Base-by-base conservation (phyloP, 2,329 filamentous ascomycete species). In the Colletotrichum spinosum region DNA sequence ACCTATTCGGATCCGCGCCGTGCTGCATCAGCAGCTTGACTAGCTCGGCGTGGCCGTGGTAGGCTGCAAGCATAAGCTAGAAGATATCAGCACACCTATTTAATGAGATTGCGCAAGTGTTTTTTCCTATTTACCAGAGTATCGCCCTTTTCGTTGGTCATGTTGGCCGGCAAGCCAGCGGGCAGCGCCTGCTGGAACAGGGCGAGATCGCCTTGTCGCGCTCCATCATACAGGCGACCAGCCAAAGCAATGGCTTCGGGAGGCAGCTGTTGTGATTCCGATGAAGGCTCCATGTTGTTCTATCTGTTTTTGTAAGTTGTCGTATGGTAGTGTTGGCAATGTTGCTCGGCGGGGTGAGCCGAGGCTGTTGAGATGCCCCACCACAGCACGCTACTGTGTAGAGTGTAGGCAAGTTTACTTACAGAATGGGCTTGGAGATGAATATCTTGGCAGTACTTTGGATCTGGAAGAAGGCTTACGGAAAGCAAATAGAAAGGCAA, bases 91-190 rank as follows among this genome's bases (percentile, higher is more conserved):
- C 25, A 25, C 3, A 25, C 25, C 2, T 5, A 25, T 25, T 25
- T 25, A 1, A 5, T 25, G 25, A 25, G 25, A 25, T 25, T 25
- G 4, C 25, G 25, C 25, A 4, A 25, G 25, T 25, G 1, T 25
- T 1, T 25, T 25, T 11, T 12, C 12, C 6, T 38, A 69, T 81
- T 48, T 80, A 88, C 86, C 66, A 93, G 76, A n/a, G 86, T 91
- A 73, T 93, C 90, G 53, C 90, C 91, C 68, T 91, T 90, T 54
- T 90, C 85, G 71, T 93, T 92, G 25, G 89, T 92, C 75, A 93
- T 80, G 71, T 92, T 92, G 2, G 86, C 80, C 0, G 90, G 90
- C 34, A 93, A 79, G 1, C 91, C 90, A 2, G 86, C 87, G 2
- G 83, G 80, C 42, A 93, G 75, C 52, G 90, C 90, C 75, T 89